A percentile compares a stretch with the other conserved stretches of the same genome.
Evolutionary conservation across 2,329 filamentous ascomycete genomes (phyloP).

Genomic region (Sphaerulina populicola): DNA sequence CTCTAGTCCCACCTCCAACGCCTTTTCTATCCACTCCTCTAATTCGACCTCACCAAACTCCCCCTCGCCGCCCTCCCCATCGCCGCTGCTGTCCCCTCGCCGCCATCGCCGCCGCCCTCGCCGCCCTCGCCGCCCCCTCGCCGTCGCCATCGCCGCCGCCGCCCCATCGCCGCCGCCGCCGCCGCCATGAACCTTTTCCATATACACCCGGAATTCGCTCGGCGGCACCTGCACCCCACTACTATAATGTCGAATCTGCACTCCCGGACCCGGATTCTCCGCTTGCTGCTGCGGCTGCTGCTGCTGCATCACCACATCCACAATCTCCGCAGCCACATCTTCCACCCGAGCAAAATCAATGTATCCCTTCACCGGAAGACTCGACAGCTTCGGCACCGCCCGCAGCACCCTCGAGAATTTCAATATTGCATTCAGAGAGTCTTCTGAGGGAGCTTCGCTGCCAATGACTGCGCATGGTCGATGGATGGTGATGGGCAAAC

Average conservation of each 20-base stretch:
- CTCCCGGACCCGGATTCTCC: background rate
- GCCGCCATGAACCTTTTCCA: conserved; percentile 7
- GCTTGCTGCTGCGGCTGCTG: too few species aligned
- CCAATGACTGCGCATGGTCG: conserved; percentile 17
- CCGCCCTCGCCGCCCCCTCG: too few species aligned
- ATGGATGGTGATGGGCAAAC: conserved; percentile 13
- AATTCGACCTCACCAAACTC: conserved; percentile 14
- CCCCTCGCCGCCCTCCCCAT: background rate
- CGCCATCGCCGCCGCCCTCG: background rate
- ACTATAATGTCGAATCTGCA: conserved; percentile 15
- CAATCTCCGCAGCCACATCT: conserved; percentile 8
- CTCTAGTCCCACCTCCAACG: conserved; percentile 12
- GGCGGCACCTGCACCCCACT: conserved; percentile 12
- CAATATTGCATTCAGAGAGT: conserved; percentile 16
- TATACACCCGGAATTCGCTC: conserved; percentile 8
- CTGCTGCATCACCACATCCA: background rate
- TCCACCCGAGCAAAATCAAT: conserved; percentile 16
- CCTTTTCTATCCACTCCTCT: conserved; percentile 14
- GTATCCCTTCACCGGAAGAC: conserved; percentile 8
- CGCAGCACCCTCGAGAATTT: conserved; percentile 12
- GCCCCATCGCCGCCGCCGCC: background rate
- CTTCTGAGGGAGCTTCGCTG: conserved; percentile 12
- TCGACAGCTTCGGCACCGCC: conserved; percentile 12
- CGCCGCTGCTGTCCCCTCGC: too few species aligned
- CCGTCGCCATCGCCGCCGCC: background rate